Evolutionary conservation across 495 filamentous ascomycete genomes (phyloP), one percentile per base, ranked within the genome.

Genomic region (Clohesyomyces aquaticus): DNA sequence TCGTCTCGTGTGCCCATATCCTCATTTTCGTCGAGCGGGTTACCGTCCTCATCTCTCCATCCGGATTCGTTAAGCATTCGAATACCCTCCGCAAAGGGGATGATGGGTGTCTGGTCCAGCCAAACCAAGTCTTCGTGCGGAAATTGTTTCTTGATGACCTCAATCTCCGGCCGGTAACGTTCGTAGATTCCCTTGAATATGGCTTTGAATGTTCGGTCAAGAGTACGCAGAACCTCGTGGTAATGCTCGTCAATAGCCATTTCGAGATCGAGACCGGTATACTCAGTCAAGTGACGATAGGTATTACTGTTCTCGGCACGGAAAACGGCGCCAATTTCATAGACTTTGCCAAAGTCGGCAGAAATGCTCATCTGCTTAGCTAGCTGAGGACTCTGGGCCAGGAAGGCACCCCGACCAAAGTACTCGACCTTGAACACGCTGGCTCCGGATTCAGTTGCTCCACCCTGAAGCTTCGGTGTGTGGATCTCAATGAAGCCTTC

Each of bases 351-450:
- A 75, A 94, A 84, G 54, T 95, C 94, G 69, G 91, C 91, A 22
- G 93, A 91, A 69, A 98, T 96, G 73, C 91, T 88, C 81, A 95
- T 91, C 70, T 98, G 94, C 80, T 98, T 97, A 76, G 95, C 93
- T 50, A 98, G 84, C 76, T 98, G 94, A 12, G 94, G 94, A 62
- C 89, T 93, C 77, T 98, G 93, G 19, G 93, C 93, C 11, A 97
- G 80, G 77, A 84, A 98, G 2, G 88, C 92, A 51, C 88, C 85
- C 61, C 87, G 81, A 65, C 88, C 90, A 75, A 97, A 97, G 77
- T 98, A 98, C 45, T 90, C 86, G 51, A 97, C 81, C 65, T 90
- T 85, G 78, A 98, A 98, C 19, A 97, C 92, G 70, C 91, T 93
- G 59, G 89, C 89, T 65, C 94, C 94, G 71, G 94, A 94, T 72